These are phyloP conservation scores for Rhododendron ovatum DNA, from an alignment of 148 eudicot genomes.

Conservation along the genomic window DNA sequence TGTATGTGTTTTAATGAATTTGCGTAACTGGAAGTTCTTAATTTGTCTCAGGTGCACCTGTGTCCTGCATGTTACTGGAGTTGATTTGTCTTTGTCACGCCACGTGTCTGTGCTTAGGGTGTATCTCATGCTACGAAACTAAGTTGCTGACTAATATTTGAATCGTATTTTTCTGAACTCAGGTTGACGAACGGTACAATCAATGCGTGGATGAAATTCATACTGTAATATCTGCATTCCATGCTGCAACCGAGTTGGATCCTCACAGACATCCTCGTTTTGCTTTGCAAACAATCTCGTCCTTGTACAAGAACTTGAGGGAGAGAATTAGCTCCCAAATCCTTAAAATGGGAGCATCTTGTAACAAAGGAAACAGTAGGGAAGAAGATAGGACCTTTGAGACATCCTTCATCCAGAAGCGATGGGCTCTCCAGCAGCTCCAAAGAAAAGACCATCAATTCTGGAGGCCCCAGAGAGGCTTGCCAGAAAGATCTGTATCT, in stretches of 20 bases:
- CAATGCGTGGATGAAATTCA: constrained; percentile 85
- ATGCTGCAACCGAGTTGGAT: constrained; percentile 85
- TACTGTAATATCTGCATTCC: constrained; percentile 77
- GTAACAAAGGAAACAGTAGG: constrained; percentile 15
- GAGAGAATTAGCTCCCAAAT: constrained; percentile 75
- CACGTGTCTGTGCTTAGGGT: background rate
- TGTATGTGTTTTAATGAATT: background rate
- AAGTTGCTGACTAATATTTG: background rate
- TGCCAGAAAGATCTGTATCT: constrained; percentile 93
- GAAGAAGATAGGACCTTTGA: constrained; percentile 46
- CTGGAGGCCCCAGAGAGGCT: constrained; percentile 96
- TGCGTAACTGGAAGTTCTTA: background rate
- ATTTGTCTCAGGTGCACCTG: background rate
- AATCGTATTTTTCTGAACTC: background rate
- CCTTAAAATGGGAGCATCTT: constrained; percentile 41
- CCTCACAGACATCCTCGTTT: constrained; percentile 67
- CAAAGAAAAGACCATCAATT: constrained; percentile 70
- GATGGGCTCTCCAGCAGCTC: constrained; percentile 86
- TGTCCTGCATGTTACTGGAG: background rate
- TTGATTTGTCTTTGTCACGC: background rate
- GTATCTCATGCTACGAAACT: background rate
- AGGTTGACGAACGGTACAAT: constrained; percentile 78
- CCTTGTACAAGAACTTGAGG: constrained; percentile 63
- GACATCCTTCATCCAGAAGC: constrained; percentile 68
- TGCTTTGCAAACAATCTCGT: constrained; percentile 58